Percentiles rank a stretch among this genome's conserved stretches.
Evolutionary conservation across 768 basidiomycete genomes (phyloP).

Genomic region (Podaxis sp.): DNA sequence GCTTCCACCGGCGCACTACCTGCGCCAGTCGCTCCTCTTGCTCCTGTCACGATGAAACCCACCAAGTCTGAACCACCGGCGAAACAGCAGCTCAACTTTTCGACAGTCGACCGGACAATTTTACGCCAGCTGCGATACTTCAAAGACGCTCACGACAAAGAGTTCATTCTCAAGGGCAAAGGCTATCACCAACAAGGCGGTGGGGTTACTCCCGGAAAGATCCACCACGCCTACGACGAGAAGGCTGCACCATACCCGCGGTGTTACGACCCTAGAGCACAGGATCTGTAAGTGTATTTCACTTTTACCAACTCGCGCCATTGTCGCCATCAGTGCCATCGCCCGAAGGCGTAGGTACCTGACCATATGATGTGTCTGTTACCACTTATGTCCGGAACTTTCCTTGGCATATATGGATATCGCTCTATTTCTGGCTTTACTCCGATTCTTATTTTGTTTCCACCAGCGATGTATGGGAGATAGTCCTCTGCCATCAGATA

Average conservation of each 20-base stretch:
- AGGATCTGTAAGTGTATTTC: conserved; percentile 57
- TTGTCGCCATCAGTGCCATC: neutral
- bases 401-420: neutral
- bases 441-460: neutral
- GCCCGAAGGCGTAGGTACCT: neutral
- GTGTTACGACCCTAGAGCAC: conserved; percentile 54
- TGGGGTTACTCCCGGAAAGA: conserved; percentile 33
- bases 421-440: neutral
- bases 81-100: conserved; percentile 33
- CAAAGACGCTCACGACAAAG: conserved; percentile 47
- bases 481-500: conserved; percentile 45
- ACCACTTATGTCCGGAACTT: neutral
- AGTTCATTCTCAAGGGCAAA: conserved; percentile 50
- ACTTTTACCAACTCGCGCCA: conserved; percentile 2
- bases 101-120: conserved; percentile 59
- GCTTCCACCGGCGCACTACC: neutral
- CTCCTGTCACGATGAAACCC: neutral
- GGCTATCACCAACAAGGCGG: conserved; percentile 26
- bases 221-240: conserved; percentile 49
- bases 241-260: conserved; percentile 65
- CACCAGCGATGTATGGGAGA: conserved; percentile 68
- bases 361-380: neutral
- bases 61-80: neutral
- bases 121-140: conserved; percentile 51
- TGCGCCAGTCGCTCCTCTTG: neutral